Conservation (phyloP, 108 stramenopile species). For the Cyclotella cryptica region DNA sequence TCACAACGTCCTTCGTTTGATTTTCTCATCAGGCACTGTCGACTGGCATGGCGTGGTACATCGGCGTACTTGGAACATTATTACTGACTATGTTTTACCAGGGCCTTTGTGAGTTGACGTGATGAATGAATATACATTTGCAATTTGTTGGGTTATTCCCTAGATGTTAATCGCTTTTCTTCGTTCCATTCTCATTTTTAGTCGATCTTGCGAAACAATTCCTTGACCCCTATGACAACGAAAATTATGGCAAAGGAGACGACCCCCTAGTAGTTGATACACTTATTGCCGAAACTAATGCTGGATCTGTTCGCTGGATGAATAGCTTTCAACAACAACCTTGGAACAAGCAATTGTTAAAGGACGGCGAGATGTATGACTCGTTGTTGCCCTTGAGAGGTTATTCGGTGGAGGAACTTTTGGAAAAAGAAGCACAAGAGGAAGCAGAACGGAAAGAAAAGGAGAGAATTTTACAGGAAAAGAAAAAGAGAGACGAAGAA, state of each 20-base stretch:
- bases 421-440: slow-evolving; percentile 65
- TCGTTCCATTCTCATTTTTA: background rate
- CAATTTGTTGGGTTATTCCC: background rate
- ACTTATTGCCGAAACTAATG: slow-evolving; percentile 89
- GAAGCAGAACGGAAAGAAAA: slow-evolving; percentile 61
- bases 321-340: slow-evolving; percentile 82
- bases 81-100: slow-evolving; percentile 87
- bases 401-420: slow-evolving; percentile 74
- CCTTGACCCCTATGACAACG: slow-evolving; percentile 93
- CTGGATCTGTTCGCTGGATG: slow-evolving; percentile 85
- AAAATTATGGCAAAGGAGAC: slow-evolving; percentile 89
- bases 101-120: slow-evolving; percentile 59
- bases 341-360: slow-evolving; percentile 57
- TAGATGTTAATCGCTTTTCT: background rate
- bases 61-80: slow-evolving; percentile 80
- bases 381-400: slow-evolving; percentile 75
- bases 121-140: background rate
- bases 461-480: slow-evolving; percentile 57
- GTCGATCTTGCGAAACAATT: slow-evolving; percentile 93
- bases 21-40: slow-evolving; percentile 57
- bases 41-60: slow-evolving; percentile 76
- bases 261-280: slow-evolving; percentile 92
- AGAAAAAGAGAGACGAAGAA: slow-evolving; percentile 54
- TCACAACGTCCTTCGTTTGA: too few relatives aligned
- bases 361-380: slow-evolving; percentile 74